Evolutionary conservation across 495 filamentous ascomycete genomes (phyloP), one percentile per base, ranked within the genome.

Genomic region (Annulohypoxylon nitens): DNA sequence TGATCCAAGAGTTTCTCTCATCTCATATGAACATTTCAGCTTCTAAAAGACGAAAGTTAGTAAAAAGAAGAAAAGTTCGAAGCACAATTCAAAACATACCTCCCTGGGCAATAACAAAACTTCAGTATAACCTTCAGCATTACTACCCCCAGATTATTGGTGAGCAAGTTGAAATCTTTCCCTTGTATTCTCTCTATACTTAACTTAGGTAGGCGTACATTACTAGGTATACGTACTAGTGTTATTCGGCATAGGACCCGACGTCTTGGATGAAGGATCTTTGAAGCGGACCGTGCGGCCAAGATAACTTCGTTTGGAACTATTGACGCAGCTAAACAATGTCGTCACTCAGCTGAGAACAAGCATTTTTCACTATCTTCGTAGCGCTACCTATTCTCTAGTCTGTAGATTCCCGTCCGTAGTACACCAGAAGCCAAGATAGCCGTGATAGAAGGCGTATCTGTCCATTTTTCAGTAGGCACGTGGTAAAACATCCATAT

Each of bases 261-360:
- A 53, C 26, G 26, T 53, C 16, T 11, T 12, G 23, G 16, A 25
- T 50, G 18, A 2, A 34, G 23, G 59, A 39, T 61, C 59, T 48
- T 48, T 61, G 47, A 25, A 16, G 62, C 26, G 48, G 26, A 55
- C 36, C 62, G 48, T 55, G 62, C 59, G 59, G 26, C 26, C 39
- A 50, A 16, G 23, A 43, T 48, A 36, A 10, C 26, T 18, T 62
- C 43, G 18, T 50, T 26, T 18, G 25, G 43, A 62, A 50, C 59
- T 62, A 62, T 48, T 62, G 41, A 34, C n/a, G 41, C 33, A 48
- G 43, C 43, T 45, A 16, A 39, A 12, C 36, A 14, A 47, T 18
- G 43, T 47, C 43, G n/a, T 47, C 43, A 47, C 18, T 47, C 43
- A 47, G 43, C 43, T 20, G n/a, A 47, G 12, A 18, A 47, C 16